Evolutionary conservation across 768 basidiomycete genomes (phyloP).

Genomic region (Phallus indusiatus): DNA sequence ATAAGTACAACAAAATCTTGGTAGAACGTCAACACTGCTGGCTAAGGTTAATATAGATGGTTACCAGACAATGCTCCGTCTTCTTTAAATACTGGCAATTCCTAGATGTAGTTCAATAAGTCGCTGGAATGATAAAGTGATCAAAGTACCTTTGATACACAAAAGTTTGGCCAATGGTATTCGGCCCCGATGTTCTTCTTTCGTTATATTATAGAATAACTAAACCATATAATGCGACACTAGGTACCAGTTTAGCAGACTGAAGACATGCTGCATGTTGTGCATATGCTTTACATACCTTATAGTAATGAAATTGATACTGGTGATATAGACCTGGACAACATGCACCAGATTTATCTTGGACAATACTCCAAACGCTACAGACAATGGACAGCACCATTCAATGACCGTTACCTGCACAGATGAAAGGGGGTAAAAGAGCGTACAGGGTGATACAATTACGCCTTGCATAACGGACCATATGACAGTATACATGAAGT

Average conservation of each 20-base stretch:
- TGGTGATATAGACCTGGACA: conserved; percentile 62
- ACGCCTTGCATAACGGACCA: conserved; percentile 90
- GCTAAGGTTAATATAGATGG: conserved; percentile 25
- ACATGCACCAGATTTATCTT: conserved; percentile 48
- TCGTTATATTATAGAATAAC: conserved; percentile 73
- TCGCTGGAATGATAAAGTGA: neutral
- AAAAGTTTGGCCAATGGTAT: conserved; percentile 81
- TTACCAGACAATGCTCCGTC: neutral
- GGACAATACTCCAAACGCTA: conserved; percentile 59
- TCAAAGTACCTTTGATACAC: conserved; percentile 48
- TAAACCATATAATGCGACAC: conserved; percentile 78
- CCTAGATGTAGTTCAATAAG: neutral
- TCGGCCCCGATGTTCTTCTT: conserved; percentile 66
- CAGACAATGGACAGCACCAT: conserved; percentile 55
- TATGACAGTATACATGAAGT: conserved; percentile 83
- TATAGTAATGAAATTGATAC: conserved; percentile 73
- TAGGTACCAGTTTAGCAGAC: conserved; percentile 16
- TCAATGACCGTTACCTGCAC: neutral
- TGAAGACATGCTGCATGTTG: neutral
- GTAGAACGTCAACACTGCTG: conserved; percentile 85
- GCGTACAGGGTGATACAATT: conserved; percentile 51
- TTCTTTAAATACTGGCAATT: conserved; percentile 3
- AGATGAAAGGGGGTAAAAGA: neutral
- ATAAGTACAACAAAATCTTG: conserved; percentile 61
- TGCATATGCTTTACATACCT: conserved; percentile 32